Evolutionary conservation across 331 rosid species (phyloP).

Genomic region (Rhamnella rubrinervis): DNA sequence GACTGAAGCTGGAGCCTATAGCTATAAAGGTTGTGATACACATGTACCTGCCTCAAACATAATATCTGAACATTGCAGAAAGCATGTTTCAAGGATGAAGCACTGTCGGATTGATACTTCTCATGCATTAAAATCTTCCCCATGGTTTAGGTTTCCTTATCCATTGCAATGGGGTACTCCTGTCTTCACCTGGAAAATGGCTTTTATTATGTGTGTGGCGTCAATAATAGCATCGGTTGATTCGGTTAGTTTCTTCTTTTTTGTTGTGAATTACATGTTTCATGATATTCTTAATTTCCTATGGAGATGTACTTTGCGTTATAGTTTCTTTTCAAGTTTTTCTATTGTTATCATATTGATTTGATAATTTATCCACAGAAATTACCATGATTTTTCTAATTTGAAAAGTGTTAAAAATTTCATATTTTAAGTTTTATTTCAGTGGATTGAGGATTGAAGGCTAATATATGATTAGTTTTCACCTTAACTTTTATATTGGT

Average conservation of each 20-base stretch:
- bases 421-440: background rate
- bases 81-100: slow-evolving; percentile 90
- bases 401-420: background rate
- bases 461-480: background rate
- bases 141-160: slow-evolving; percentile 99
- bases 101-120: slow-evolving; percentile 92
- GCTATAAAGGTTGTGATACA: slow-evolving; percentile 84
- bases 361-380: too few relatives aligned
- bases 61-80: slow-evolving; percentile 86
- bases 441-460: background rate
- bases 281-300: background rate
- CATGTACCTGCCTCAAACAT: slow-evolving; percentile 88
- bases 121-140: slow-evolving; percentile 70
- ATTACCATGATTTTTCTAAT: background rate
- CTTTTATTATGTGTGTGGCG: slow-evolving; percentile 91
- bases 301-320: too few relatives aligned
- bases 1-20: slow-evolving; percentile 83
- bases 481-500: background rate
- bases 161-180: slow-evolving; percentile 99
- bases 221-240: slow-evolving; percentile 91
- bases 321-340: background rate
- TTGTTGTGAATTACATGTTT: slow-evolving; percentile 10
- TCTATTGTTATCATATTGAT: background rate
- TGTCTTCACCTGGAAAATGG: slow-evolving; percentile 96
- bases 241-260: slow-evolving; percentile 72